Evolutionary conservation across 1,284 basidiomycete species (phyloP).

Genomic region (Wallemia hederae): DNA sequence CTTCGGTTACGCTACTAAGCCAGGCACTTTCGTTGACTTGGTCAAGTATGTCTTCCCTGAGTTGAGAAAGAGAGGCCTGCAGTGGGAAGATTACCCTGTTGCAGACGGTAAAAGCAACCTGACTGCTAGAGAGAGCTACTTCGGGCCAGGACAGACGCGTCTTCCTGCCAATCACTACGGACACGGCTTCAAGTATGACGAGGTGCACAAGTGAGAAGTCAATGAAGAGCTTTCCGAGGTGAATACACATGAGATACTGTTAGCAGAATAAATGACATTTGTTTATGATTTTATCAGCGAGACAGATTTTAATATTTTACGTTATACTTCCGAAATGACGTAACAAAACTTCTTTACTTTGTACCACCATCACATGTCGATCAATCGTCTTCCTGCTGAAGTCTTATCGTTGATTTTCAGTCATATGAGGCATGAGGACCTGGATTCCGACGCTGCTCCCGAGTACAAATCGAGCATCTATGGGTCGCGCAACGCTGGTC

Average conservation of each 20-base stretch:
- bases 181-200: conserved; percentile 7
- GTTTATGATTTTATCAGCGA: too few relatives aligned
- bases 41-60: conserved; percentile 10
- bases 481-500: too few relatives aligned
- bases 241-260: neutral
- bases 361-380: too few relatives aligned
- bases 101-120: conserved; percentile 4
- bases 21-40: conserved; percentile 11
- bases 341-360: too few relatives aligned
- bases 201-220: neutral
- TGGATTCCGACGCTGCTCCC: too few relatives aligned
- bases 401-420: too few relatives aligned
- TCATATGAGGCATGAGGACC: too few relatives aligned
- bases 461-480: too few relatives aligned
- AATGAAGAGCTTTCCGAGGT: neutral
- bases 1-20: conserved; percentile 8
- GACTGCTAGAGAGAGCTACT: conserved; percentile 11
- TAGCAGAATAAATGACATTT: too few relatives aligned
- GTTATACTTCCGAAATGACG: too few relatives aligned
- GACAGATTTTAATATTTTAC: too few relatives aligned
- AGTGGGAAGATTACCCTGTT: conserved; percentile 11
- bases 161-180: conserved; percentile 11
- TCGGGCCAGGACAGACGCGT: conserved; percentile 10
- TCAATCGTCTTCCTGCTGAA: too few relatives aligned
- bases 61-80: conserved; percentile 10